phyloP scores from a whole-genome alignment of 1,139 yeast genomes.

The Debaryomyces subglobosus region DNA sequence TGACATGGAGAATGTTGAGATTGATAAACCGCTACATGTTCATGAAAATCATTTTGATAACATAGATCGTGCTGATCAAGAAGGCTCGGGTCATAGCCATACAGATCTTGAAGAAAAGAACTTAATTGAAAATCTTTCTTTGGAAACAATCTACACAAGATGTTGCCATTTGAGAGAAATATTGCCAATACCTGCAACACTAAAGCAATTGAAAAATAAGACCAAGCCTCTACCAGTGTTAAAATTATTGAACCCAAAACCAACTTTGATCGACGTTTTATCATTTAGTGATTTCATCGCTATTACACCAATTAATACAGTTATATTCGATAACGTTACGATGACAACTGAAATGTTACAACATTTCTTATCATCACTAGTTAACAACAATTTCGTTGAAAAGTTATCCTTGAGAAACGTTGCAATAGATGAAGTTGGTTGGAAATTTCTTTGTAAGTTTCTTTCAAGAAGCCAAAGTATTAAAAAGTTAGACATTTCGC shows the following conservation, averaged over 20 bases:
- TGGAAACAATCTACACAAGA: slow-evolving; percentile 81
- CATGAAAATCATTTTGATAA: slow-evolving; percentile 62
- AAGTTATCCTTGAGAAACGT: slow-evolving; percentile 81
- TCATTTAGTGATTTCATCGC: slow-evolving; percentile 88
- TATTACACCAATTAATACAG: slow-evolving; percentile 76
- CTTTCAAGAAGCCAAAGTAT: slow-evolving; percentile 59
- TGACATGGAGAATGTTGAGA: slow-evolving; percentile 30
- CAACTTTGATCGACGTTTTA: slow-evolving; percentile 84
- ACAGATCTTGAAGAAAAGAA: slow-evolving; percentile 20
- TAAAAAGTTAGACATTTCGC: slow-evolving; percentile 77
- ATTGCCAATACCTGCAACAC: slow-evolving; percentile 87
- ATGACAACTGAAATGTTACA: slow-evolving; percentile 81
- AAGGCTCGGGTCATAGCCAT: background rate
- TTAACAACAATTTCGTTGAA: slow-evolving; percentile 59
- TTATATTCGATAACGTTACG: slow-evolving; percentile 81
- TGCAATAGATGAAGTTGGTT: slow-evolving; percentile 67
- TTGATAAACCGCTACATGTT: slow-evolving; percentile 64
- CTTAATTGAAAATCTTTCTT: slow-evolving; percentile 40
- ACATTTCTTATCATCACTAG: slow-evolving; percentile 65
- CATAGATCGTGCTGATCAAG: background rate
- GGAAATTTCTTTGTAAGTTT: slow-evolving; percentile 78
- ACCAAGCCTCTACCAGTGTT: slow-evolving; percentile 74
- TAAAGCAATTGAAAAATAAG: slow-evolving; percentile 80
- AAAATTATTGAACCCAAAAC: slow-evolving; percentile 84
- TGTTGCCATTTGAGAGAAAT: slow-evolving; percentile 94